Conservation (phyloP, 1,139 yeast genomes). For the Protomyces inouyei region DNA sequence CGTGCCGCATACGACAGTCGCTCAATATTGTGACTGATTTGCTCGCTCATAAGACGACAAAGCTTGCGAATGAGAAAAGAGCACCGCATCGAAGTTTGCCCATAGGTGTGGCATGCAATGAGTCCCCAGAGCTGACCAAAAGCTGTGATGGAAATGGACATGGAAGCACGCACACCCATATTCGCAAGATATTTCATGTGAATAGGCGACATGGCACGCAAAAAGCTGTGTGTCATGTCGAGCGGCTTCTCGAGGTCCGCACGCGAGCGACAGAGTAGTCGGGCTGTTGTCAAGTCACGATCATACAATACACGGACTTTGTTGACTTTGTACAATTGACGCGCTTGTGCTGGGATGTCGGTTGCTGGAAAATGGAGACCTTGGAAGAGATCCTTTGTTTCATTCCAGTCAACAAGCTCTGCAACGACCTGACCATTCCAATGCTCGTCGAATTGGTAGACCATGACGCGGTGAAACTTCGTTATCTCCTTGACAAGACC, state of each 20-base stretch:
- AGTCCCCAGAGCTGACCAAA: constrained; percentile 26
- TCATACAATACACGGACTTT: constrained; percentile 22
- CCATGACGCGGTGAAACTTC: constrained; percentile 20
- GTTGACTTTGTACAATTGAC: constrained; percentile 20
- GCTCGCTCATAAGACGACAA: constrained; percentile 24
- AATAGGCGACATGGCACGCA: constrained; percentile 27
- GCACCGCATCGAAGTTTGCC: constrained; percentile 6
- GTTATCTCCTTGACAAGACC: constrained; percentile 27
- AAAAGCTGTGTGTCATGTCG: constrained; percentile 24
- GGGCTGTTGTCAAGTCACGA: constrained; percentile 20
- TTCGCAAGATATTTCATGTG: constrained; percentile 26
- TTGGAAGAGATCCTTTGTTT: constrained; percentile 25
- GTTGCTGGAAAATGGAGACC: constrained; percentile 27
- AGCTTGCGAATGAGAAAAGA: constrained; percentile 19
- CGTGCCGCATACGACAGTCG: constrained; percentile 26
- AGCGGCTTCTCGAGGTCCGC: constrained; percentile 17
- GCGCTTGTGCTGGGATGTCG: constrained; percentile 26
- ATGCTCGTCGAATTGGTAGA: constrained; percentile 26
- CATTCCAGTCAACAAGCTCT: constrained; percentile 22
- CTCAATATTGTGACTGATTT: constrained; percentile 20
- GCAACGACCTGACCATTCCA: constrained; percentile 27
- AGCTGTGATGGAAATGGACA: constrained; percentile 26
- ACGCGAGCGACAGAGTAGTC: constrained; percentile 19
- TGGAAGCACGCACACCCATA: constrained; percentile 23
- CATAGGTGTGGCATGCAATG: constrained; percentile 25